These are phyloP conservation scores for Teunomyces lycoperdinae DNA, from an alignment of 805 yeast genomes.

Conservation along the genomic window DNA sequence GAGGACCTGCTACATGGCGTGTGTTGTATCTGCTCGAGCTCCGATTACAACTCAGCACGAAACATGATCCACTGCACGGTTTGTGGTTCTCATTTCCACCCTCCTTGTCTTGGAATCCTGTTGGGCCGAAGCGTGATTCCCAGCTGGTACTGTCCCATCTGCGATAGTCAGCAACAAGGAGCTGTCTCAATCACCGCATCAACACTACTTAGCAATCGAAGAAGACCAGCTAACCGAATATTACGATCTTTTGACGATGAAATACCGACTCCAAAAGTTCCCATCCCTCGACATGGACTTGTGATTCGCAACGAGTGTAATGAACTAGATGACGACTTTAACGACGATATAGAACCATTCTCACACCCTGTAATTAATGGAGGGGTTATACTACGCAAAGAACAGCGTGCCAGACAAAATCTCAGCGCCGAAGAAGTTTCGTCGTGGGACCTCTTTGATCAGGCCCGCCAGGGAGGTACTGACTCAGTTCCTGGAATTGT, in stretches of 20 bases:
- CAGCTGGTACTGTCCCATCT: conserved; percentile 51
- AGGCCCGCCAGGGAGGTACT: conserved; percentile 16
- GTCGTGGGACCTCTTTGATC: conserved; percentile 38
- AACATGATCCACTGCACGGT: conserved; percentile 24
- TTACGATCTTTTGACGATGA: not conserved
- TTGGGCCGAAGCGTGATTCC: conserved; percentile 6
- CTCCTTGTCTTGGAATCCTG: conserved; percentile 34
- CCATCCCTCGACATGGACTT: conserved; percentile 10
- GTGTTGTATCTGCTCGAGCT: conserved; percentile 34
- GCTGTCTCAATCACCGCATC: no score
- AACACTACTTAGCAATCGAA: not conserved
- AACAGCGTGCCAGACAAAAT: conserved; percentile 24
- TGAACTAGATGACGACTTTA: conserved; percentile 31
- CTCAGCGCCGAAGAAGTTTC: conserved; percentile 33
- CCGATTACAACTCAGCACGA: conserved; percentile 24
- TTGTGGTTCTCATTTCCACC: conserved; percentile 42
- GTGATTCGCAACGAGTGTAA: conserved; percentile 28
- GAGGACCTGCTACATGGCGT: conserved; percentile 17
- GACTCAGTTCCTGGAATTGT: not conserved
- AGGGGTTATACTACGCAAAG: conserved; percentile 36
- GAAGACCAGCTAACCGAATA: not conserved
- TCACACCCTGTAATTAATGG: conserved; percentile 30
- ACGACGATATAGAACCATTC: conserved; percentile 1
- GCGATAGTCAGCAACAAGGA: conserved; percentile 41
- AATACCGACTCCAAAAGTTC: not conserved